Base-by-base conservation (phyloP, 345 rosid genomes). In the Dimocarpus longan region DNA sequence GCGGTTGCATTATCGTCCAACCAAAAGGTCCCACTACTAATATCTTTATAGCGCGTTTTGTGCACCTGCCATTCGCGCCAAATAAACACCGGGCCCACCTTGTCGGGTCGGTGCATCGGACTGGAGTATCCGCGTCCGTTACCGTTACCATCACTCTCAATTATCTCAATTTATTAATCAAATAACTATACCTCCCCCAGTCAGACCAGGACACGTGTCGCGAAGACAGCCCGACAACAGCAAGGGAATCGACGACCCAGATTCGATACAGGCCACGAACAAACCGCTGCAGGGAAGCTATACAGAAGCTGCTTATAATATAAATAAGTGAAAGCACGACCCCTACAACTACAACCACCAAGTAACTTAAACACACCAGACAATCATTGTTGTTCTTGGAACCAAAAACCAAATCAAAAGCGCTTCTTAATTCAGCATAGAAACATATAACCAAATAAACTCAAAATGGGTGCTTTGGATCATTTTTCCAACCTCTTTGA, bases 401-500 rank as follows among this genome's bases (percentile, higher is more conserved):
- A 8, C 63, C 2, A n/a, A 57, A 46, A 46, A 7, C 52, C 8
- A 46, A 46, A 46, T 8, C 52, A 46, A 46, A 46, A 46, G 8
- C 52, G 12, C 8, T 46, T 46, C 52, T 32, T 1, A 46, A 46
- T 46, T 46, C 10, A 46, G 4, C 37, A 32, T 2, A 32, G 37
- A 46, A 46, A 2, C 52, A 7, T 44, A 6, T 44, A 7, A 11
- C 1, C 6, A 46, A 46, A 46, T 10, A 46, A 8, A 7, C 2
- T 10, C 50, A 76, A 44, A 46, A 92, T 96, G 99, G 99, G 98
- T 26, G 95, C 82, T 85, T 85, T 96, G 24, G 99, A 95, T 91
- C 96, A 93, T 82, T 83, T 95, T 66, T 87, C 98, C 12, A 11
- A 93, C 79, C 81, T 90, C 79, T 94, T 93, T 57, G 94, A 94